These are phyloP conservation scores for Pilaira anomala DNA, from an alignment of 192 early-diverging fungal genomes.

Conservation along the genomic window DNA sequence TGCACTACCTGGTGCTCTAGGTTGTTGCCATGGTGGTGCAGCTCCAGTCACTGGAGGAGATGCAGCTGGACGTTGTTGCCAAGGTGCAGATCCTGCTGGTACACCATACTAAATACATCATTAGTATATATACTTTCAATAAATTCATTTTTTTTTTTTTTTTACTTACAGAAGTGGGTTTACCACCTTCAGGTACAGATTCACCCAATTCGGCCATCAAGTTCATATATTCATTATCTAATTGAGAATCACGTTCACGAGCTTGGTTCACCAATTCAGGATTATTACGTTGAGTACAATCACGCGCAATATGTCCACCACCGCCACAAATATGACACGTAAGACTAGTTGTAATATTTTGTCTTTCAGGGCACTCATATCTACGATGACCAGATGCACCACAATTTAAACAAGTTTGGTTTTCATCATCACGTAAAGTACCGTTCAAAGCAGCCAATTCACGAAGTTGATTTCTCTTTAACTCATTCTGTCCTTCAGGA, in stretches of 20 bases:
- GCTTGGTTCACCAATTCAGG: slow-evolving; percentile 71
- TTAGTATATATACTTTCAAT: not conserved
- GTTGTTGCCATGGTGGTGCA: slow-evolving; percentile 41
- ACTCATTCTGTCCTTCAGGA: slow-evolving; percentile 93
- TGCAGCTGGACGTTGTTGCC: slow-evolving; percentile 30
- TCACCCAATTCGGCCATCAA: slow-evolving; percentile 95
- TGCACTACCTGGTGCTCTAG: slow-evolving; percentile 26
- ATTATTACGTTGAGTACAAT: slow-evolving; percentile 86
- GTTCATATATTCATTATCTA: slow-evolving; percentile 87
- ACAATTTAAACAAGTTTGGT: slow-evolving; percentile 92
- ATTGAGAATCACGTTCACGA: slow-evolving; percentile 75
- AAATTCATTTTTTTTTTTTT: not conserved
- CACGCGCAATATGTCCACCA: slow-evolving; percentile 89
- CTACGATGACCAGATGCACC: slow-evolving; percentile 85
- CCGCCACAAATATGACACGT: slow-evolving; percentile 88
- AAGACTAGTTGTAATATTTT: slow-evolving; percentile 82
- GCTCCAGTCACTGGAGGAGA: slow-evolving; percentile 8
- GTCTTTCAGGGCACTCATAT: slow-evolving; percentile 87
- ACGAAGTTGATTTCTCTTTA: slow-evolving; percentile 92
- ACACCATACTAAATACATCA: slow-evolving; percentile 1
- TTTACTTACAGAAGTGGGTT: slow-evolving; percentile 4
- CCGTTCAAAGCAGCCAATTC: slow-evolving; percentile 95
- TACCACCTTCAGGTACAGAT: slow-evolving; percentile 36
- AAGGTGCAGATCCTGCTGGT: slow-evolving; percentile 28
- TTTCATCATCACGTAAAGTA: slow-evolving; percentile 93